Conservation (phyloP, 2,329 filamentous ascomycete species). For the Diaporthe citriasiana region DNA sequence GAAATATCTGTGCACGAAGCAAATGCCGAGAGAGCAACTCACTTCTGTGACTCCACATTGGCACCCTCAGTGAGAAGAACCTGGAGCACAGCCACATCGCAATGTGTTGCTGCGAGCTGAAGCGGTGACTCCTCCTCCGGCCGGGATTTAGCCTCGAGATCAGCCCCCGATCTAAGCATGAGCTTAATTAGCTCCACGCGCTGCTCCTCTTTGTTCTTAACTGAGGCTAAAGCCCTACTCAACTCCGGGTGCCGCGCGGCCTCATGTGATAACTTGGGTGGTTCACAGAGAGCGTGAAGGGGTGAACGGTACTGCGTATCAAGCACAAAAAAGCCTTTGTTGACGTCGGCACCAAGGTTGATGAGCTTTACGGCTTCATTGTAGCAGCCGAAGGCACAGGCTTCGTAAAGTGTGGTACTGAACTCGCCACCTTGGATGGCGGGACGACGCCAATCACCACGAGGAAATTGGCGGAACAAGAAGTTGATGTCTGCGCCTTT, state of each 20-base stretch:
- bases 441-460: not conserved
- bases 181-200: conserved; percentile 22
- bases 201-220: not conserved
- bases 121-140: not conserved
- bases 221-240: not conserved
- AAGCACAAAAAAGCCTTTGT: not conserved
- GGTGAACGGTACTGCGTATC: not conserved
- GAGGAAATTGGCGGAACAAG: not conserved
- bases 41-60: conserved; percentile 28
- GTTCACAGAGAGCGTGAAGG: conserved; percentile 19
- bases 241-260: not conserved
- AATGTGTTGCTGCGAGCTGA: not conserved
- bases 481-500: conserved; percentile 48
- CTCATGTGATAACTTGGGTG: not conserved
- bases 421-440: not conserved
- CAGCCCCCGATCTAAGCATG: conserved; percentile 11
- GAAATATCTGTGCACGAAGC: not conserved
- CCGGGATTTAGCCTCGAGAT: conserved; percentile 13
- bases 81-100: not conserved
- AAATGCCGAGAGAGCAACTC: not conserved
- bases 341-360: conserved; percentile 33
- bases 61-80: conserved; percentile 27
- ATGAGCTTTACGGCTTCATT: conserved; percentile 31
- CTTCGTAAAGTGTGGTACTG: conserved; percentile 27
- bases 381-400: conserved; percentile 17